Conservation (phyloP, 805 yeast species). For the Ogataea glucozyma region DNA sequence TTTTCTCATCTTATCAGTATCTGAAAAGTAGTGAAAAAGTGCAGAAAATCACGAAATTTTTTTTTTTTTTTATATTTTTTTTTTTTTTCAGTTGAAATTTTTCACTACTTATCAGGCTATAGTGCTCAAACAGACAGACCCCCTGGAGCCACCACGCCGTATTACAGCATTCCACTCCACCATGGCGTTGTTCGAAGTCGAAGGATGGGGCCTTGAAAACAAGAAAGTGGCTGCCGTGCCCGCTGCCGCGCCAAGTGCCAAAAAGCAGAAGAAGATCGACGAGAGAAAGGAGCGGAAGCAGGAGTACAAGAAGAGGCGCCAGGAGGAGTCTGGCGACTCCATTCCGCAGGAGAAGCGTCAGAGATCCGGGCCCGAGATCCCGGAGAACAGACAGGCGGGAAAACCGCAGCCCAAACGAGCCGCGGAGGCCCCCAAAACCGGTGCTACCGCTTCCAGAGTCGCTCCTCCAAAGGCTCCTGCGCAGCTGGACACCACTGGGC, state of each 20-base stretch:
- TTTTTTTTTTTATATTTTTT: too few species aligned
- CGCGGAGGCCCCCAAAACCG: not conserved
- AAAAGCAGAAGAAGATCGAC: slow-evolving; percentile 18
- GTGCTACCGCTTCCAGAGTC: not conserved
- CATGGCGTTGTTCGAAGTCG: slow-evolving; percentile 76
- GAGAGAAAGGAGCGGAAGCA: slow-evolving; percentile 12
- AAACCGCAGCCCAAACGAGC: not conserved
- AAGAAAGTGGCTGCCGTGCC: slow-evolving; percentile 52
- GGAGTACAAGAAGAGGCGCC: slow-evolving; percentile 8
- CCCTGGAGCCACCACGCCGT: too few species aligned
- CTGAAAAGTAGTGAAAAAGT: too few species aligned
- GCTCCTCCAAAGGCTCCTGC: slow-evolving; percentile 1
- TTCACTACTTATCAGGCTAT: too few species aligned
- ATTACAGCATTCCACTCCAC: slow-evolving; percentile 5
- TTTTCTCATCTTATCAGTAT: too few species aligned
- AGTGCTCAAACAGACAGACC: too few species aligned
- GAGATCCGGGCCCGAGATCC: slow-evolving; percentile 1
- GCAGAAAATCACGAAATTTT: too few species aligned
- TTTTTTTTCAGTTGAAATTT: too few species aligned
- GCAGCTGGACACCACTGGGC: slow-evolving; percentile 32
- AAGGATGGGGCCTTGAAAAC: slow-evolving; percentile 74
- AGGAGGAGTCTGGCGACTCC: slow-evolving; percentile 1
- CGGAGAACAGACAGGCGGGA: not conserved
- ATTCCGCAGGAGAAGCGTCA: slow-evolving; percentile 7
- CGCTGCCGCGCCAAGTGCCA: slow-evolving; percentile 26